phyloP scores from a whole-genome alignment of 2,329 filamentous ascomycete species.

The Canariomyces notabilis region DNA sequence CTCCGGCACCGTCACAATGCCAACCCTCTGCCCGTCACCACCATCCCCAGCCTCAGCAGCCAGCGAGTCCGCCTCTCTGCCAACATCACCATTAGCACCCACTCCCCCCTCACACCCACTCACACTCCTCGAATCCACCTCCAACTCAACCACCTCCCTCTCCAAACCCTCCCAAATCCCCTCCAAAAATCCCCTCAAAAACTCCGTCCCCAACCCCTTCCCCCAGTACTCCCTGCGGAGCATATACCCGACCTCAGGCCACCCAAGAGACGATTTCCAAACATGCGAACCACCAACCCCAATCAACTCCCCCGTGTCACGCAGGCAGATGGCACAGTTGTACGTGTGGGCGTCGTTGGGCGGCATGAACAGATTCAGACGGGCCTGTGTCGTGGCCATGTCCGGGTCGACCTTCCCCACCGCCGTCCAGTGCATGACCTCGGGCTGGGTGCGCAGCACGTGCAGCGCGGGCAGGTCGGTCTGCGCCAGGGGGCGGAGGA shows the following conservation, averaged over 20 bases:
- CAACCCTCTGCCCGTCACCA: no score
- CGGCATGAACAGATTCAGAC: constrained; percentile 39
- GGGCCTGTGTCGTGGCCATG: constrained; percentile 38
- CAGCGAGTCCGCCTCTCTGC: no score
- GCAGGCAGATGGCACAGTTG: constrained; percentile 50
- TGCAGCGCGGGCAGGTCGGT: constrained; percentile 48
- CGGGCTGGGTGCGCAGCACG: constrained; percentile 50
- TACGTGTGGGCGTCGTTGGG: constrained; percentile 48
- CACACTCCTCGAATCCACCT: constrained; percentile 38
- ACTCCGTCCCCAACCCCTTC: constrained; percentile 53
- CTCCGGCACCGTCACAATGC: constrained; percentile 33
- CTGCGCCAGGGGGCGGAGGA: constrained; percentile 46
- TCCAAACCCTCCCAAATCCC: constrained; percentile 45
- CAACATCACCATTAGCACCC: constrained; percentile 28
- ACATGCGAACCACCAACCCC: constrained; percentile 44
- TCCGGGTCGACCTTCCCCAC: constrained; percentile 39
- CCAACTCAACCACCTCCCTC: constrained; percentile 39
- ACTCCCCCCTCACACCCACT: constrained; percentile 7
- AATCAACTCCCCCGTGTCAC: constrained; percentile 45
- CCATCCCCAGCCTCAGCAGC: no score
- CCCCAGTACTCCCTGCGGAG: constrained; percentile 50
- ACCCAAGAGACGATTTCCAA: constrained; percentile 37
- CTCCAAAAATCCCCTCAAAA: constrained; percentile 41
- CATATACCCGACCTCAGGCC: constrained; percentile 58
- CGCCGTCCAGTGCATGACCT: constrained; percentile 58